Conservation (phyloP, 176 grass and related monocot species). For the Eleusine indica region DNA sequence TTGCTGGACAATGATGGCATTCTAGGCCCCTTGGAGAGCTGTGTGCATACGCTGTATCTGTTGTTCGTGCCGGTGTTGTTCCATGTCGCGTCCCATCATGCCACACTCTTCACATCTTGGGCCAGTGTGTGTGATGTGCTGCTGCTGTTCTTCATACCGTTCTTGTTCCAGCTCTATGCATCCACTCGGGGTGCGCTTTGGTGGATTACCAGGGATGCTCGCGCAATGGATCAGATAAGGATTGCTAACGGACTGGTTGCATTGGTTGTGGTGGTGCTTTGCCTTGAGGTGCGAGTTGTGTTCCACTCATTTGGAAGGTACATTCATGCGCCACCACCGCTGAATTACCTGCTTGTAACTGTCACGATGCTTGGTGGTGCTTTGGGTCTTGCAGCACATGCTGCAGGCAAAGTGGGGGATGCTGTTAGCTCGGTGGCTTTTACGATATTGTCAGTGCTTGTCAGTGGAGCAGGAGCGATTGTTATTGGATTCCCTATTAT, state of each 20-base stretch:
- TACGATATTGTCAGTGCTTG: slow-evolving; percentile 64
- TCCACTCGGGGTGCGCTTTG: slow-evolving; percentile 72
- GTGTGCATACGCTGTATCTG: slow-evolving; percentile 74
- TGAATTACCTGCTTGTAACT: slow-evolving; percentile 96
- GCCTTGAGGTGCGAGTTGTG: slow-evolving; percentile 89
- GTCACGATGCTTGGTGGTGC: slow-evolving; percentile 85
- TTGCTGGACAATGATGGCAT: slow-evolving; percentile 53
- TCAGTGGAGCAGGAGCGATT: slow-evolving; percentile 79
- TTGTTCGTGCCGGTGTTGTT: slow-evolving; percentile 84
- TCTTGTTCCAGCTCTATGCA: slow-evolving; percentile 91
- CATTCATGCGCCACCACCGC: slow-evolving; percentile 81
- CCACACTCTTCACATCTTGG: slow-evolving; percentile 75
- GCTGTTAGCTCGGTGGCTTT: slow-evolving; percentile 69
- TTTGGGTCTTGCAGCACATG: slow-evolving; percentile 69
- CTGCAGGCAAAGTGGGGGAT: slow-evolving; percentile 85
- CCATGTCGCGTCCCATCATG: slow-evolving; percentile 71
- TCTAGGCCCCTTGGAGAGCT: slow-evolving; percentile 80
- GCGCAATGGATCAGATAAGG: slow-evolving; percentile 70
- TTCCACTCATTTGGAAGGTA: slow-evolving; percentile 88
- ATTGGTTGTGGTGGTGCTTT: slow-evolving; percentile 79
- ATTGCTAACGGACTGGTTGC: slow-evolving; percentile 74
- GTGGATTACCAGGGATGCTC: slow-evolving; percentile 84
- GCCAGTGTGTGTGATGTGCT: slow-evolving; percentile 71
- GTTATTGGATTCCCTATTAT: slow-evolving; percentile 88
- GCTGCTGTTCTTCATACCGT: slow-evolving; percentile 93